Evolutionary conservation across 1,284 basidiomycete species (phyloP), one percentile per base, ranked within the genome.

Genomic region (Wallemia ichthyophaga): DNA sequence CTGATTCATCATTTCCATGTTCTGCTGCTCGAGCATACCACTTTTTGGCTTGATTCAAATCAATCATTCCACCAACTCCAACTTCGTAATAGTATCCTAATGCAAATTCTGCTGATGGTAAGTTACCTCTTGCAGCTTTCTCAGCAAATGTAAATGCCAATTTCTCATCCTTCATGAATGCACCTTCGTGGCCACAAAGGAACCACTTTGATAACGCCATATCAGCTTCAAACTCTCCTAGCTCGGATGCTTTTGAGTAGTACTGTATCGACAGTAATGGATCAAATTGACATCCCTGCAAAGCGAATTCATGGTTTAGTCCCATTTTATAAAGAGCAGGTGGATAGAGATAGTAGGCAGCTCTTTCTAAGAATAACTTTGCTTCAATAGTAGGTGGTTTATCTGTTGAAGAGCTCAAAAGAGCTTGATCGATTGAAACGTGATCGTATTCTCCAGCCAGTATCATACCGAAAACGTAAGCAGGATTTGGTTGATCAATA

Each of bases 171-270:
- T 89, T 89, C 26, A 85, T 84, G 65, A 95, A 92, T 58, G 70
- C 73, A 24, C 78, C 78, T 32, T 85, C 81, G 0, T 79, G 79
- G 0, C 85, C 86, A 67, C 88, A 92, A 58, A 94, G 71, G 74
- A 92, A 94, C 89, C 88, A 94, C 70, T 91, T 94, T 70, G 78
- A 81, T 57, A 94, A 74, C 5, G 86, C 88, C 87, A 96, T 91
- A 69, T 95, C 88, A 0, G 91, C 91, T 67, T 95, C 88, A 53
- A 77, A 74, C 69, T 94, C 85, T 28, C 84, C 84, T 63, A 82
- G 78, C 69, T 89, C 81, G 60, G 79, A 83, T 0, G 89, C 91
- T 7, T 74, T 68, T 27, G 78, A 81, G 70, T 95, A 95, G 69
- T 89, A 95, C 68, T 92, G 85, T 25, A 96, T 88, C 60, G 81